phyloP scores from a whole-genome alignment of 2,329 filamentous ascomycete genomes.

The Penicillium italicum region DNA sequence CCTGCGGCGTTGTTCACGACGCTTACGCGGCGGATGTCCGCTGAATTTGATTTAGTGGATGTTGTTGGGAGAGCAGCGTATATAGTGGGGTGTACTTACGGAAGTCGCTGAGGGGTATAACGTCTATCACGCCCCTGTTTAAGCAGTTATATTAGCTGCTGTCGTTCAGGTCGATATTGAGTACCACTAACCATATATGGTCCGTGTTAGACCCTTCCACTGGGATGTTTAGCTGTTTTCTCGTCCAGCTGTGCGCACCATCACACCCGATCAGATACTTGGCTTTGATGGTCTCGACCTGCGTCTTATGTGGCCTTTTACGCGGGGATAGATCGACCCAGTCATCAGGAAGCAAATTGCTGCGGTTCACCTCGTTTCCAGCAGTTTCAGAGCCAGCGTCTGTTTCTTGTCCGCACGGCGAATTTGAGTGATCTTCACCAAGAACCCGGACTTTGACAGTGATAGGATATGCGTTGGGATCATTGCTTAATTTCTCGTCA shows the following conservation, averaged over 20 bases:
- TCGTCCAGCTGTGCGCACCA: conserved; percentile 64
- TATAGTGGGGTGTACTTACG: conserved; percentile 18
- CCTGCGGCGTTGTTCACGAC: conserved; percentile 56
- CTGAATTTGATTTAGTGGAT: conserved; percentile 4
- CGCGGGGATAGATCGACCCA: conserved; percentile 50
- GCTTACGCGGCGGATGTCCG: conserved; percentile 54
- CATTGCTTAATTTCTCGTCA: conserved; percentile 49
- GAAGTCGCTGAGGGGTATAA: conserved; percentile 48
- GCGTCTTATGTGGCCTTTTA: conserved; percentile 24
- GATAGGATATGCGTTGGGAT: conserved; percentile 56
- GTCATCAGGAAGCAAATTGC: conserved; percentile 57
- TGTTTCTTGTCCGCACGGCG: conserved; percentile 36
- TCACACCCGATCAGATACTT: conserved; percentile 68
- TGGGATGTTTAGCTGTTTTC: conserved; percentile 55
- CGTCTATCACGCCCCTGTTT: conserved; percentile 47
- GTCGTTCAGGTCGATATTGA: neutral
- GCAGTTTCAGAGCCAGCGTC: conserved; percentile 21
- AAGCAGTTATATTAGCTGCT: neutral
- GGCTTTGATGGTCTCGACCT: conserved; percentile 44
- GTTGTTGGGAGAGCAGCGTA: too few relatives aligned
- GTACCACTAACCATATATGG: conserved; percentile 35
- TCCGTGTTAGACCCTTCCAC: conserved; percentile 54
- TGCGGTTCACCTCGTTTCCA: conserved; percentile 57
- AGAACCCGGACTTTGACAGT: conserved; percentile 57
- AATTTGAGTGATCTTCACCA: conserved; percentile 57